Percentiles rank a stretch among this genome's conserved stretches.
Conservation (phyloP, 768 basidiomycete species). For the Cystobasidiopsis lactophilus region DNA sequence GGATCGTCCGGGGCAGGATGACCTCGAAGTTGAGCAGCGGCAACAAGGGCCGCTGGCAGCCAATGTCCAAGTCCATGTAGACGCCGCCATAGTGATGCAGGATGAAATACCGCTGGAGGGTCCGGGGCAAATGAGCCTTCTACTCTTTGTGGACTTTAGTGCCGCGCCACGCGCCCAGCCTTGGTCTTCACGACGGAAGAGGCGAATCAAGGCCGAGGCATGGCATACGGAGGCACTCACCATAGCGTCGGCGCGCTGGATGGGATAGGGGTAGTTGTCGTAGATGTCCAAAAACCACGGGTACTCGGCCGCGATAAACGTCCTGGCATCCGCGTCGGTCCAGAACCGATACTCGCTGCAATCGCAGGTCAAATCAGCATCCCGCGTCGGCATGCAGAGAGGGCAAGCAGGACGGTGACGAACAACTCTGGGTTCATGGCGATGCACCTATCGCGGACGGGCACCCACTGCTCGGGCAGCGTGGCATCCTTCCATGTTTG, state of each 20-base stretch:
- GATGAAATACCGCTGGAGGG: constrained; percentile 65
- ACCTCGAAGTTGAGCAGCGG: constrained; percentile 5
- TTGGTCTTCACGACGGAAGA: no score
- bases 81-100: constrained; percentile 86
- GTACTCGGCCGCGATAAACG: constrained; percentile 72
- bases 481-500: constrained; percentile 94
- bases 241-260: constrained; percentile 69
- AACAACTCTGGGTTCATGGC: constrained; percentile 93
- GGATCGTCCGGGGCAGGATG: constrained; percentile 82
- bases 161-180: no score
- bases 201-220: no score
- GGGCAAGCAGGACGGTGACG: constrained; percentile 24
- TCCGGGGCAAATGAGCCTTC: no score
- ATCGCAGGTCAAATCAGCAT: no score
- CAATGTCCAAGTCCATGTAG: constrained; percentile 92
- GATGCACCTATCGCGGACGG: constrained; percentile 57
- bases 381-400: neutral
- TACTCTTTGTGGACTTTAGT: no score
- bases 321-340: constrained; percentile 76
- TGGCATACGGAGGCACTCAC: neutral
- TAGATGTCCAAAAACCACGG: constrained; percentile 84
- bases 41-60: constrained; percentile 22
- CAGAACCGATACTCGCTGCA: constrained; percentile 82
- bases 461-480: constrained; percentile 59
- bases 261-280: constrained; percentile 42